Conservation (phyloP, 768 basidiomycete genomes). For the Hypsizygus marmoreus region DNA sequence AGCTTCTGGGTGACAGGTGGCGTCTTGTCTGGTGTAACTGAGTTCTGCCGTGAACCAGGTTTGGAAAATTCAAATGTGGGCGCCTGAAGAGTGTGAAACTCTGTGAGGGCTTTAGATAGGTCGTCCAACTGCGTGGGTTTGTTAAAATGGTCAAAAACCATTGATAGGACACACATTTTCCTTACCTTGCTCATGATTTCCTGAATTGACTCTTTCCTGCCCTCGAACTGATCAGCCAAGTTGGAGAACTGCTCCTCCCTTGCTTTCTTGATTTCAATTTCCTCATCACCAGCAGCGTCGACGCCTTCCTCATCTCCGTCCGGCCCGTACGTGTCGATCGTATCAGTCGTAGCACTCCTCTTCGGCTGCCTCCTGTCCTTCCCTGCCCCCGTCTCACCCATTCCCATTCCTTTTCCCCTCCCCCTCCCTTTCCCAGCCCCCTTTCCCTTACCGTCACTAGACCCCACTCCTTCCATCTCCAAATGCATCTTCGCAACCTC, state of each 20-base stretch:
- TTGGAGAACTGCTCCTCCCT: slow-evolving; percentile 71
- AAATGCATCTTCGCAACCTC: slow-evolving; percentile 73
- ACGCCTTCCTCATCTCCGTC: slow-evolving; percentile 52
- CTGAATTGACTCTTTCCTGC: slow-evolving; percentile 67
- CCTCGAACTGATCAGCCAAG: slow-evolving; percentile 68
- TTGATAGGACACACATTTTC: too few species aligned
- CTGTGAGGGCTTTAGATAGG: slow-evolving; percentile 49
- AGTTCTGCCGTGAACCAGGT: slow-evolving; percentile 15
- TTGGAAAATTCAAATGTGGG: slow-evolving; percentile 44
- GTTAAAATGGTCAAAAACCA: too few species aligned
- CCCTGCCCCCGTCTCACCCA: slow-evolving; percentile 12
- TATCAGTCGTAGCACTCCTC: slow-evolving; percentile 18
- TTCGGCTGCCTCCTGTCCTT: slow-evolving; percentile 8
- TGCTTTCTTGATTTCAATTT: slow-evolving; percentile 53
- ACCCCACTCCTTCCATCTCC: slow-evolving; percentile 71
- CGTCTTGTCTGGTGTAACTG: slow-evolving; percentile 16
- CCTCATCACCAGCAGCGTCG: slow-evolving; percentile 52
- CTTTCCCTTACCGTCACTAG: slow-evolving; percentile 33
- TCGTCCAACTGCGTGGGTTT: slow-evolving; percentile 52
- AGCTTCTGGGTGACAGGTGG: slow-evolving; percentile 6
- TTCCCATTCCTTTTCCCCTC: slow-evolving; percentile 22
- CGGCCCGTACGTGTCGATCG: slow-evolving; percentile 28
- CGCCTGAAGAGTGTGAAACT: slow-evolving; percentile 51
- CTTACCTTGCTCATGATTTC: slow-evolving; percentile 78
- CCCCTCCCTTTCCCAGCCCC: slow-evolving; percentile 36